A percentile compares a stretch with the other conserved stretches of the same genome.
Evolutionary conservation across 805 yeast species (phyloP).

Genomic region (Tetrapisispora phaffii): DNA sequence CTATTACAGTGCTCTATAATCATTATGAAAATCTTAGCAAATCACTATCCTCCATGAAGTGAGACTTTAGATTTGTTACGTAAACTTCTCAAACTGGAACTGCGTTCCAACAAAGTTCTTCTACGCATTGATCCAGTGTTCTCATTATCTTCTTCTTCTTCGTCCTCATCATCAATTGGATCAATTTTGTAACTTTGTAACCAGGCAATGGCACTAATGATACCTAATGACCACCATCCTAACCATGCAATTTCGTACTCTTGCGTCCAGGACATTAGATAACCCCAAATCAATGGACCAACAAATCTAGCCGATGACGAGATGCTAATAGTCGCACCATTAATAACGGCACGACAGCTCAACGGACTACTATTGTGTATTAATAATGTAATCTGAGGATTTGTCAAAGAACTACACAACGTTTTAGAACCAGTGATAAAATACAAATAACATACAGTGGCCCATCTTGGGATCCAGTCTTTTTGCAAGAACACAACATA

Average conservation of each 20-base stretch:
- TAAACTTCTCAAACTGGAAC: conserved; percentile 7
- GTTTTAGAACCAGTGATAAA: conserved; percentile 29
- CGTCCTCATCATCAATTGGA: conserved; percentile 20
- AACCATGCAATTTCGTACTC: conserved; percentile 24
- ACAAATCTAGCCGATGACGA: conserved; percentile 46
- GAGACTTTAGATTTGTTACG: conserved; percentile 3
- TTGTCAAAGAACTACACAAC: conserved; percentile 37
- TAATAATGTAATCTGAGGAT: conserved; percentile 44
- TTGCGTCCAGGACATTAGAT: conserved; percentile 32
- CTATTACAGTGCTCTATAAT: not conserved
- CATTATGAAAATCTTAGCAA: not conserved
- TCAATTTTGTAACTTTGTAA: conserved; percentile 24
- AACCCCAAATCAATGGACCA: conserved; percentile 52
- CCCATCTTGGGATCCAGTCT: conserved; percentile 22
- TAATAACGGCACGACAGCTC: conserved; percentile 47
- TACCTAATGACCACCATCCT: conserved; percentile 28
- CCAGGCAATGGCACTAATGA: conserved; percentile 21
- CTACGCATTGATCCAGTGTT: not conserved
- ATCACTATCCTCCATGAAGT: not conserved
- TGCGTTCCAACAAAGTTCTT: not conserved
- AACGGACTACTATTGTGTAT: conserved; percentile 47
- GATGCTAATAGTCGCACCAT: conserved; percentile 46
- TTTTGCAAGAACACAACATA: conserved; percentile 37
- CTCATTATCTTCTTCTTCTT: conserved; percentile 8
- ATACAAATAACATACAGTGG: conserved; percentile 24